Base-by-base conservation (phyloP, 257 asterid species). In the Solanum appendiculatum region DNA sequence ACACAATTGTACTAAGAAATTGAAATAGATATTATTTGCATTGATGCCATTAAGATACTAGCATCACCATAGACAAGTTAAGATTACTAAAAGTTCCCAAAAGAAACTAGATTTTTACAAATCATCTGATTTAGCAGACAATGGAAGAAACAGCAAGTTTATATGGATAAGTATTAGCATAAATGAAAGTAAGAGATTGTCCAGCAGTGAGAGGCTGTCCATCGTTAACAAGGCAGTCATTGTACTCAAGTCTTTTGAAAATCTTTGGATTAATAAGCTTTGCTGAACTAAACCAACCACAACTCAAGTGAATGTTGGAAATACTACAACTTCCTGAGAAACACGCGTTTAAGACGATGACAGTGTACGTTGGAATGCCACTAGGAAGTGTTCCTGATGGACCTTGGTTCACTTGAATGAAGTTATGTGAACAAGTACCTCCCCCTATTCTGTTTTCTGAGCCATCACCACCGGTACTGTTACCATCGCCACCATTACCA, bases 261-360 rank as follows among this genome's bases (percentile, higher is more conserved):
- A 92, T 10, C 3, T 7, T 44, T 0, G 99, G 99, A 42, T 94
- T 82, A 2, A 95, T 58, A 60, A 91, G 66, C 9, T 94, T 84
- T 42, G 95, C 98, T 0, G 99, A 91, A 89, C 97, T 92, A 90
- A 92, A 96, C 95, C 94, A 93, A 5, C 98, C 98, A 83, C 99
- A 96, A 58, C 89, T 92, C 33, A 94, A 86, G 87, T 96, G 99
- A 89, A 96, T 92, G 88, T 88, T 39, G 16, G 94, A 90, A 85
- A 96, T 89, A 88, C 87, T 87, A 82, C 98, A 94, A 12, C 91
- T 90, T 54, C 86, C 95, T 5, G 90, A 36, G 14, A 23, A 18
- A 37, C 98, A 96, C 1, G 51, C 90, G 84, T 94, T 94, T 86
- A 86, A 83, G 14, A 96, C 72, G 2, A 88, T 84, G 5, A 94